phyloP scores from a whole-genome alignment of 2,329 filamentous ascomycete genomes.

The Ophiobolus disseminans region DNA sequence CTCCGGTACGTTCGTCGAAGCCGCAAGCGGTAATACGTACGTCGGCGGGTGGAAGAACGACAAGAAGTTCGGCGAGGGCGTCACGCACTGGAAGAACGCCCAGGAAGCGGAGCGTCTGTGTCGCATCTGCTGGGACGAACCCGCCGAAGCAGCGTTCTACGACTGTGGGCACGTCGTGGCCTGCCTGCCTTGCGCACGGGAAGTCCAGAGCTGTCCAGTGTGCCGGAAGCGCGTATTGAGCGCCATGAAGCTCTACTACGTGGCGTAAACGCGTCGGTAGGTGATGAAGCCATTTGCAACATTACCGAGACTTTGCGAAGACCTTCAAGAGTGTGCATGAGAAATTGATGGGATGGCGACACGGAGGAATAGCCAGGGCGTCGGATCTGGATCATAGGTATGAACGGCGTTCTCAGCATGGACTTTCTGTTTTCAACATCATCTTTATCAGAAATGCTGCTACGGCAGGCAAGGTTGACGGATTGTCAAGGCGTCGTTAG shows the following conservation, averaged over 20 bases:
- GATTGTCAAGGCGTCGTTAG: neutral
- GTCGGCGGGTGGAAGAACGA: conserved; percentile 67
- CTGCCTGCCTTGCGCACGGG: conserved; percentile 65
- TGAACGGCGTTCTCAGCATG: too few relatives aligned
- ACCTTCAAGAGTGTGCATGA: neutral
- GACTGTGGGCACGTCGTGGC: conserved; percentile 70
- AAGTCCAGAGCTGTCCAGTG: conserved; percentile 67
- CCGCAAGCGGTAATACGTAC: conserved; percentile 65
- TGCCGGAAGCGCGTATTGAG: conserved; percentile 64
- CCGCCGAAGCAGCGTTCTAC: conserved; percentile 66
- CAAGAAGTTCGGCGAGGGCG: conserved; percentile 67
- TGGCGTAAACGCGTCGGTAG: too few relatives aligned
- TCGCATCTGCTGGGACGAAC: conserved; percentile 68
- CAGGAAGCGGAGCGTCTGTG: conserved; percentile 67
- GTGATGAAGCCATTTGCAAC: too few relatives aligned
- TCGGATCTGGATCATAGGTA: too few relatives aligned
- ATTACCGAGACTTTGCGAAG: too few relatives aligned
- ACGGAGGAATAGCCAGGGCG: too few relatives aligned
- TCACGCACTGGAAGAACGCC: conserved; percentile 67
- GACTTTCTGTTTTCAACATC: too few relatives aligned
- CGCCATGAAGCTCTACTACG: conserved; percentile 64
- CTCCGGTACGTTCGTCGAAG: conserved; percentile 63
- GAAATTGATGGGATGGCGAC: neutral
- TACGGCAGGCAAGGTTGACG: too few relatives aligned
- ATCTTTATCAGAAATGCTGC: too few relatives aligned